phyloP scores from a whole-genome alignment of 306 rosid species.

The Lathyrus aphaca region DNA sequence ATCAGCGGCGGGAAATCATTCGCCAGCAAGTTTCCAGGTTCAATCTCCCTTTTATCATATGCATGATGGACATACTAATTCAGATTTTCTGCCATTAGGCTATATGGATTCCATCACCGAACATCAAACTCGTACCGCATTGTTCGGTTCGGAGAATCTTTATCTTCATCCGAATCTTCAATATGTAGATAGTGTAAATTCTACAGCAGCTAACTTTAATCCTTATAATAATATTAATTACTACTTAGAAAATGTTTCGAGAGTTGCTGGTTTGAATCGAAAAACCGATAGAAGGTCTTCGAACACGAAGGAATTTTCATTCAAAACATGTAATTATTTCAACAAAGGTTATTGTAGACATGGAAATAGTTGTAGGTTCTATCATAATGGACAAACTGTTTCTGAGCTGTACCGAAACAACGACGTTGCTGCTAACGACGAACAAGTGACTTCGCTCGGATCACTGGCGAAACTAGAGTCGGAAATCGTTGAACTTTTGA shows the following conservation, averaged over 20 bases:
- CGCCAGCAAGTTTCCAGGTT: slow-evolving; percentile 36
- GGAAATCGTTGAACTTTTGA: slow-evolving; percentile 71
- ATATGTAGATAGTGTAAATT: slow-evolving; percentile 42
- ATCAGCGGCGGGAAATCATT: slow-evolving; percentile 34
- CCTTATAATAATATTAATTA: slow-evolving; percentile 31
- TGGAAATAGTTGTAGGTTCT: slow-evolving; percentile 71
- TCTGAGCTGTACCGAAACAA: slow-evolving; percentile 49
- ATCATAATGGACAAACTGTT: slow-evolving; percentile 60
- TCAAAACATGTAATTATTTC: slow-evolving; percentile 72
- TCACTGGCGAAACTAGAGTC: slow-evolving; percentile 72
- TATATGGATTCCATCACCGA: slow-evolving; percentile 49
- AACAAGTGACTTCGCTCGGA: slow-evolving; percentile 51
- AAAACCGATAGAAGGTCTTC: slow-evolving; percentile 46
- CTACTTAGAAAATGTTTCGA: slow-evolving; percentile 42
- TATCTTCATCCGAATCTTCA: slow-evolving; percentile 7
- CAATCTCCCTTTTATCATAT: slow-evolving; percentile 50
- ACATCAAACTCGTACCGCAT: slow-evolving; percentile 46
- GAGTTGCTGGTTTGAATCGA: slow-evolving; percentile 35
- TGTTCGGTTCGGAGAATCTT: slow-evolving; percentile 51
- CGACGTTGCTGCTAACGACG: slow-evolving; percentile 46
- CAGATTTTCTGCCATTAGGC: slow-evolving; percentile 40
- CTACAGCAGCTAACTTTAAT: slow-evolving; percentile 36
- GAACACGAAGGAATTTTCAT: slow-evolving; percentile 46
- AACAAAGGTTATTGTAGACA: slow-evolving; percentile 82
- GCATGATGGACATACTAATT: slow-evolving; percentile 37